Conservation (phyloP, 768 basidiomycete genomes). For the Podaxis sp. region DNA sequence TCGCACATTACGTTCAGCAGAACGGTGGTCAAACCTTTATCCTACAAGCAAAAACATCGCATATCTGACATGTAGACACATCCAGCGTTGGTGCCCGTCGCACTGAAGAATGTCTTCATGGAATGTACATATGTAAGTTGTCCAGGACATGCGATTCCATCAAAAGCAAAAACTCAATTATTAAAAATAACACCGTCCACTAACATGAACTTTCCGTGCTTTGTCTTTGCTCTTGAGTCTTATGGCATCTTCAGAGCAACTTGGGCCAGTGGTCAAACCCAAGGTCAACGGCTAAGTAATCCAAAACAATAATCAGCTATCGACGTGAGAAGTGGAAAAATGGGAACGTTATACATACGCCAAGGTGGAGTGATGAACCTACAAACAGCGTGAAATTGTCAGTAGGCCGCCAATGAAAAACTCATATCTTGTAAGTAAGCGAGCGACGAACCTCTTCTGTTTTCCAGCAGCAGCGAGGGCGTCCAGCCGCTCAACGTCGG, state of each 20-base stretch:
- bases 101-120: not conserved
- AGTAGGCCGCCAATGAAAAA: slow-evolving; percentile 3
- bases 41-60: not conserved
- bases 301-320: slow-evolving; percentile 13
- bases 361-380: slow-evolving; percentile 64
- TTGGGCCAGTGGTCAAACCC: slow-evolving; percentile 67
- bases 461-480: slow-evolving; percentile 55
- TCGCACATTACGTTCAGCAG: not conserved
- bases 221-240: not conserved
- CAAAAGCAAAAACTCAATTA: not conserved
- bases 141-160: not conserved
- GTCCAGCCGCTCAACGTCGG: slow-evolving; percentile 55
- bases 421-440: not conserved
- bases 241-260: slow-evolving; percentile 3
- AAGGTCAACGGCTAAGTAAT: slow-evolving; percentile 49
- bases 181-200: not conserved
- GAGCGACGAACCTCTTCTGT: slow-evolving; percentile 46
- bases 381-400: not conserved
- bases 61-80: not conserved
- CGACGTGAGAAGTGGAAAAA: slow-evolving; percentile 2
- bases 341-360: slow-evolving; percentile 42
- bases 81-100: not conserved
- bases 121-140: not conserved
- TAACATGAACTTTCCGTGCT: not conserved
- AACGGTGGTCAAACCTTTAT: not conserved